phyloP scores from a whole-genome alignment of 352 stramenopile species.

The Globisporangium solare region DNA sequence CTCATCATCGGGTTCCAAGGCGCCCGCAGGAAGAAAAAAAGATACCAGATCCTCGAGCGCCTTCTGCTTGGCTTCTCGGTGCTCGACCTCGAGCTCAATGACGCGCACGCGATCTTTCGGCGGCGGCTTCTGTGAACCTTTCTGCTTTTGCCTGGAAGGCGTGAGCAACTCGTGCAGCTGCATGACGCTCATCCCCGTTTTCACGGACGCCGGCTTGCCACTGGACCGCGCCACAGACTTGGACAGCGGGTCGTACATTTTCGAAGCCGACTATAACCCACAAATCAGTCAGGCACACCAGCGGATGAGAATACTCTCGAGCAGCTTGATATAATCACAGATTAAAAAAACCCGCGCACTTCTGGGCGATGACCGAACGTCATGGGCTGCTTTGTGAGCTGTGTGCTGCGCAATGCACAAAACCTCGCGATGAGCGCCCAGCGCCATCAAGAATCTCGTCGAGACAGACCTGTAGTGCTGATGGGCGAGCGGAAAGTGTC shows the following conservation, averaged over 20 bases:
- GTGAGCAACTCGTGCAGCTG: conserved; percentile 50
- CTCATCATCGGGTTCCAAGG: too few species aligned
- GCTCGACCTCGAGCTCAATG: conserved; percentile 9
- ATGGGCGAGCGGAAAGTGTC: conserved; percentile 17
- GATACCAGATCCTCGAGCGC: conserved; percentile 4
- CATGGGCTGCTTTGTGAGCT: conserved; percentile 43
- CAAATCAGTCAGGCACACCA: neutral
- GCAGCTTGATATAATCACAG: too few species aligned
- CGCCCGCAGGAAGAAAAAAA: too few species aligned
- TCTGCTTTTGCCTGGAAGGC: conserved; percentile 22
- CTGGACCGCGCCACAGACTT: conserved; percentile 21
- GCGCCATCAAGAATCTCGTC: neutral
- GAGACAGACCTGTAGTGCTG: conserved; percentile 32
- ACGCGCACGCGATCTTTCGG: conserved; percentile 8
- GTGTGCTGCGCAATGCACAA: conserved; percentile 12
- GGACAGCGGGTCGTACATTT: conserved; percentile 67
- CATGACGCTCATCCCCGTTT: conserved; percentile 68
- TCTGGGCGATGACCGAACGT: conserved; percentile 70
- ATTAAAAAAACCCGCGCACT: neutral
- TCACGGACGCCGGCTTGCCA: conserved; percentile 22
- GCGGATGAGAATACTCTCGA: neutral
- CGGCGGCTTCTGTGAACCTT: conserved; percentile 2
- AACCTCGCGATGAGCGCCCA: conserved; percentile 4
- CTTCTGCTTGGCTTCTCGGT: conserved; percentile 11
- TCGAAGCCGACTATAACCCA: conserved; percentile 43